These are phyloP conservation scores for Collybia sp. DNA, from an alignment of 768 basidiomycete genomes.

Conservation along the genomic window DNA sequence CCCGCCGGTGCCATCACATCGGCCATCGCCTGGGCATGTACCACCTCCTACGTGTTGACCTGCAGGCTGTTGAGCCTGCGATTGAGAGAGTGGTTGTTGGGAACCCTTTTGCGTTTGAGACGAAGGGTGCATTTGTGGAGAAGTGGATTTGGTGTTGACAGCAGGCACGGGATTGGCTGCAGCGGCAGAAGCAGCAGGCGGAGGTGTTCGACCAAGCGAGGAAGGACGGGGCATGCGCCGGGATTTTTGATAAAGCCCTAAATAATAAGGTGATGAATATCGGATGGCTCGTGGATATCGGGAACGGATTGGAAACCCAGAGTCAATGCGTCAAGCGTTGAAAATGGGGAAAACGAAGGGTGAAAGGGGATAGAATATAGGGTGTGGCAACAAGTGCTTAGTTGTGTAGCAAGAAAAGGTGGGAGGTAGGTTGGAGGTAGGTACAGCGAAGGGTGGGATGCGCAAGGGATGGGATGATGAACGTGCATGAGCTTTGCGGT, in stretches of 20 bases:
- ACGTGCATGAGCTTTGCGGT: no score
- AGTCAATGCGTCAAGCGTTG: constrained; percentile 8
- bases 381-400: background rate
- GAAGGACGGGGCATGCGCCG: constrained; percentile 72
- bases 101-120: constrained; percentile 16
- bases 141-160: background rate
- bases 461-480: no score
- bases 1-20: constrained; percentile 97
- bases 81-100: constrained; percentile 21
- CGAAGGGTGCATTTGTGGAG: background rate
- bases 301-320: constrained; percentile 5
- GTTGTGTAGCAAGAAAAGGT: background rate
- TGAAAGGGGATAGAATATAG: constrained; percentile 1
- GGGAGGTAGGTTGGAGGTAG: background rate
- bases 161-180: constrained; percentile 10
- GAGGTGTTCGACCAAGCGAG: constrained; percentile 42
- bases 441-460: no score
- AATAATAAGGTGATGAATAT: constrained; percentile 10
- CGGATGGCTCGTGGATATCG: background rate
- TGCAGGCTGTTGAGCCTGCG: constrained; percentile 10
- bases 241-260: constrained; percentile 85
- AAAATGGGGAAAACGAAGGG: constrained; percentile 10
- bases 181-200: constrained; percentile 24
- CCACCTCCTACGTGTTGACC: constrained; percentile 31
- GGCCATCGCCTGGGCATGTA: constrained; percentile 98